Percentiles rank a stretch among this genome's conserved stretches.
Conservation (phyloP, 805 yeast species). For the Kazachstania taianensis region DNA sequence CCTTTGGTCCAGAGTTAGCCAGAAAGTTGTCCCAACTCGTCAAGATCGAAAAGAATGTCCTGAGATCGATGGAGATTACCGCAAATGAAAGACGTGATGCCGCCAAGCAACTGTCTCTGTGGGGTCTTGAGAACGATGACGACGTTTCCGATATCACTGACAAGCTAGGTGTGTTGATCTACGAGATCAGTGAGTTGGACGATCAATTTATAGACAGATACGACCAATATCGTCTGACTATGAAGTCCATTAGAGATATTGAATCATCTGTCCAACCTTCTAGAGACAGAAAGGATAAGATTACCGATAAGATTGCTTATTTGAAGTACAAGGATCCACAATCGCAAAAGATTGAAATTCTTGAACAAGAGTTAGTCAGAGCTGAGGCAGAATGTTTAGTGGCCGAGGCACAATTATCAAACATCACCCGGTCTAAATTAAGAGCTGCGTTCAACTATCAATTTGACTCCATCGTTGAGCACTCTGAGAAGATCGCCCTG, state of each 20-base stretch:
- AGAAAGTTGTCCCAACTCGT: slow-evolving; percentile 64
- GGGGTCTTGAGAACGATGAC: slow-evolving; percentile 86
- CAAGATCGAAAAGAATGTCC: slow-evolving; percentile 72
- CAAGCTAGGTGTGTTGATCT: slow-evolving; percentile 72
- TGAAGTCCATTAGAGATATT: slow-evolving; percentile 73
- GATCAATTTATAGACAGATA: slow-evolving; percentile 79
- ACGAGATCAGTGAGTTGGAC: slow-evolving; percentile 78
- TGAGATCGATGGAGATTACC: slow-evolving; percentile 67
- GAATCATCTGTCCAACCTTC: slow-evolving; percentile 85
- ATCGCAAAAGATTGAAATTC: slow-evolving; percentile 64
- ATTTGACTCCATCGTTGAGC: slow-evolving; percentile 77
- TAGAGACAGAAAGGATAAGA: slow-evolving; percentile 75
- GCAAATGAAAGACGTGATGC: slow-evolving; percentile 73
- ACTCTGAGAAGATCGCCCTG: slow-evolving; percentile 74
- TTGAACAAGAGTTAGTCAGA: slow-evolving; percentile 84
- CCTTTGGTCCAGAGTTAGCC: slow-evolving; percentile 71
- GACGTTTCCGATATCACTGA: slow-evolving; percentile 81
- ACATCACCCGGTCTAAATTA: slow-evolving; percentile 78
- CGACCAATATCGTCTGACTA: slow-evolving; percentile 76
- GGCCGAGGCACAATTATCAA: slow-evolving; percentile 85
- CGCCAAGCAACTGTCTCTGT: slow-evolving; percentile 69
- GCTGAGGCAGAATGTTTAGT: slow-evolving; percentile 88
- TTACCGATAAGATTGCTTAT: slow-evolving; percentile 76
- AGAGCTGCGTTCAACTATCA: slow-evolving; percentile 78
- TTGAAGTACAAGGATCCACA: slow-evolving; percentile 79